Evolutionary conservation across 163 green algal genomes (phyloP), one percentile per base, ranked within the genome.

Genomic region (Picocystis sp.): DNA sequence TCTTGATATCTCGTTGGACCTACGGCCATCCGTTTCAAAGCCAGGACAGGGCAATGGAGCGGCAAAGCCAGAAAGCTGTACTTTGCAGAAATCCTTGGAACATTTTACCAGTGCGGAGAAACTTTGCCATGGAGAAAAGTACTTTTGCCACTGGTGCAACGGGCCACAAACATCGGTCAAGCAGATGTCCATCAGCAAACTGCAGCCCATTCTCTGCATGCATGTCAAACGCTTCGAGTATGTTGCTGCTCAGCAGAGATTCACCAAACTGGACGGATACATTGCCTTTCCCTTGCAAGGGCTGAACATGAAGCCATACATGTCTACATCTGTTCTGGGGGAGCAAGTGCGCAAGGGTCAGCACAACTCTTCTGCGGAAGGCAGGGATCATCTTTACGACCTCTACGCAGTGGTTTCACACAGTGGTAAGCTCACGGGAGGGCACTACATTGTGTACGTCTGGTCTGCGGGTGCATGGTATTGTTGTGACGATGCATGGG

Each of bases 171-270:
- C 49, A 2, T 78, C 77, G 0, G 19, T 71, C 13, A 94, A 94
- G 77, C 86, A 93, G 77, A 67, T 95, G 64, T 81, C 70, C 15
- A 60, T 94, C 17, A 55, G 66, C 9, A 68, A 65, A 12, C 70
- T 93, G 58, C 83, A 84, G 9, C 79, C 79, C 9, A 70, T 93
- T 47, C 74, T 95, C 43, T 78, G 70, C 46, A 62, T 95, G 24
- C 86, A 95, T 60, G 61, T 90, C 35, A 95, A 95, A 70, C 72
- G 86, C 29, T 95, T 95, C 65, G 78, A 94, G 67, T 74, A 92
- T 54, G 45, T 19, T 15, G 46, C 60, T 24, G 60, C 56, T 22
- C 38, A 45, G 33, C 57, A 35, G 11, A 43, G 23, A 17, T 10
- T 64, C 65, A 33, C 62, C 21, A 93, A 93, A 70, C 64, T 92